These are phyloP conservation scores for Penicillium sp. DNA, from an alignment of 2,329 filamentous ascomycete species.

Conservation along the genomic window DNA sequence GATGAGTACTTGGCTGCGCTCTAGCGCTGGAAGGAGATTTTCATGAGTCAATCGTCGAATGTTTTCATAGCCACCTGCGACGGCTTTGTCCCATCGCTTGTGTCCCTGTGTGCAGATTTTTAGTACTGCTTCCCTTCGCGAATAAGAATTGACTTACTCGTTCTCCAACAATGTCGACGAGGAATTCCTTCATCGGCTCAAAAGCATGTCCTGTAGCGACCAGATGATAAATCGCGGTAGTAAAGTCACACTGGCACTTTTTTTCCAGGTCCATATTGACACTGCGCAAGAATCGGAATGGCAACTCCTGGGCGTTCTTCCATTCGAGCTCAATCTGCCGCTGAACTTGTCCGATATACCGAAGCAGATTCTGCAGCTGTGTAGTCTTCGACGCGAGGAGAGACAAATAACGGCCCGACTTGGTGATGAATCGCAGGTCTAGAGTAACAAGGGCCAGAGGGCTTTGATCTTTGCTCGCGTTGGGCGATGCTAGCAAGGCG, in stretches of 20 bases:
- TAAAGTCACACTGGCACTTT: slow-evolving; percentile 62
- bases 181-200: slow-evolving; percentile 76
- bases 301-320: slow-evolving; percentile 77
- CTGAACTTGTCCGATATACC: slow-evolving; percentile 80
- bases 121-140: not conserved
- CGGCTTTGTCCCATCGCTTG: slow-evolving; percentile 91
- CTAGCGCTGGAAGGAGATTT: slow-evolving; percentile 82
- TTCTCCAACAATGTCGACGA: slow-evolving; percentile 78
- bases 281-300: slow-evolving; percentile 71
- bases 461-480: slow-evolving; percentile 37
- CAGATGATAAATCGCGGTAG: slow-evolving; percentile 77
- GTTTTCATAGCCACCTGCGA: slow-evolving; percentile 72
- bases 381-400: slow-evolving; percentile 84
- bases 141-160: slow-evolving; percentile 53
- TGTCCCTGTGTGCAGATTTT: slow-evolving; percentile 60
- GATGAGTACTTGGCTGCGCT: slow-evolving; percentile 76
- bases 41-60: slow-evolving; percentile 78
- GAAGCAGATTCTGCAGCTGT: slow-evolving; percentile 77
- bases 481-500: slow-evolving; percentile 57
- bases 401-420: slow-evolving; percentile 72
- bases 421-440: slow-evolving; percentile 78
- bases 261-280: slow-evolving; percentile 73
- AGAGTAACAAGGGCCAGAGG: slow-evolving; percentile 66
- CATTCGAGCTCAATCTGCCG: slow-evolving; percentile 78
- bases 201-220: slow-evolving; percentile 80